Evolutionary conservation across 1,284 basidiomycete species (phyloP).

Genomic region (Spongiforma sp.): DNA sequence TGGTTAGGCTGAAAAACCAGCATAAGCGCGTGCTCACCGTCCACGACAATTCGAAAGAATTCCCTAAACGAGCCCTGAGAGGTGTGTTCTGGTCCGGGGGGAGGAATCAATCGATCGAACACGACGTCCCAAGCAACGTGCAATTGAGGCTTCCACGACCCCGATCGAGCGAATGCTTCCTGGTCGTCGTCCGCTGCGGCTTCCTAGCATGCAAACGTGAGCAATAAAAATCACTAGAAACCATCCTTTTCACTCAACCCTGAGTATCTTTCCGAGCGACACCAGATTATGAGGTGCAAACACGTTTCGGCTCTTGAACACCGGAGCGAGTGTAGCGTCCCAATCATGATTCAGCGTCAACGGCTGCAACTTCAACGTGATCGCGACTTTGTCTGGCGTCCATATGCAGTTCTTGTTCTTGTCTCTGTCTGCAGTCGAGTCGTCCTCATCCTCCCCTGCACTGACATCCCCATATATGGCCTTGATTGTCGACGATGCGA

Average conservation of each 20-base stretch:
- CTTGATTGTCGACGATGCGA: conserved; percentile 56
- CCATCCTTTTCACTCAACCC: conserved; percentile 49
- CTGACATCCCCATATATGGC: conserved; percentile 46
- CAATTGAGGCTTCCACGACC: conserved; percentile 88
- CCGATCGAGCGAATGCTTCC: conserved; percentile 46
- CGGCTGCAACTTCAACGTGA: conserved; percentile 75
- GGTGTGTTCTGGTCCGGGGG: conserved; percentile 43
- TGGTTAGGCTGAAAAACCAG: neutral
- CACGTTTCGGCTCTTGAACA: conserved; percentile 77
- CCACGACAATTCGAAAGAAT: conserved; percentile 90
- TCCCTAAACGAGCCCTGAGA: conserved; percentile 81
- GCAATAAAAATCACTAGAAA: neutral
- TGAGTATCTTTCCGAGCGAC: conserved; percentile 80
- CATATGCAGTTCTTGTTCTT: conserved; percentile 46
- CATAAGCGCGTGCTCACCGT: conserved; percentile 60
- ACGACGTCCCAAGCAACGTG: conserved; percentile 94
- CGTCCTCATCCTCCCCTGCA: neutral
- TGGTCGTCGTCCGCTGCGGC: conserved; percentile 62
- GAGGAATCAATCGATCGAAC: conserved; percentile 77
- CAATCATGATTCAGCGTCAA: conserved; percentile 68
- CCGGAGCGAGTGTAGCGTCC: conserved; percentile 70
- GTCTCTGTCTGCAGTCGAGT: neutral
- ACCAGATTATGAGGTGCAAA: conserved; percentile 75
- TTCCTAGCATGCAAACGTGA: conserved; percentile 49
- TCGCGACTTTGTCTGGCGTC: conserved; percentile 89